A percentile compares a stretch with the other conserved stretches of the same genome.
phyloP scores from a whole-genome alignment of 2,329 filamentous ascomycete genomes.

The Reticulascus tulasneorum region DNA sequence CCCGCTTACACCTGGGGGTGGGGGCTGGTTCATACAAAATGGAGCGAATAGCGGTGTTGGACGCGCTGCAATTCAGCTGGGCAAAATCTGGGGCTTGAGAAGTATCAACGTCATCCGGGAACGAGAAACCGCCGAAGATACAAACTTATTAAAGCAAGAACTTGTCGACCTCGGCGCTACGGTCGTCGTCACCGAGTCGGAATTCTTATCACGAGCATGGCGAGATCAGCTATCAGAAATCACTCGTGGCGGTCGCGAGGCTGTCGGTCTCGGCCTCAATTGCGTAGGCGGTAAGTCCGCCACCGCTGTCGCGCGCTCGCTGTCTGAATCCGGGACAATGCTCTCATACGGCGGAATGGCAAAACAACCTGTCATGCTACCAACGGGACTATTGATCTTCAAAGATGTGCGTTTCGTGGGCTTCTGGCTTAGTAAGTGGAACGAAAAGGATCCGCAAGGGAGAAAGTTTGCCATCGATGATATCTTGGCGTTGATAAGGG shows the following conservation, averaged over 20 bases:
- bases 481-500: conserved; percentile 70
- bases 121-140: conserved; percentile 60
- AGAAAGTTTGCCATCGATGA: conserved; percentile 82
- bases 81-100: conserved; percentile 77
- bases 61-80: conserved; percentile 85
- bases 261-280: conserved; percentile 77
- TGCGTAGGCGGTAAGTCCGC: conserved; percentile 90
- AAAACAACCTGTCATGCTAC: conserved; percentile 76
- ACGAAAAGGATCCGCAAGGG: conserved; percentile 65
- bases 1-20: conserved; percentile 41
- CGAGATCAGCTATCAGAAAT: conserved; percentile 56
- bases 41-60: conserved; percentile 94
- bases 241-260: conserved; percentile 68
- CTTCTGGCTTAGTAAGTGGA: conserved; percentile 95
- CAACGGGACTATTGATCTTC: conserved; percentile 86
- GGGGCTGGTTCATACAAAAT: conserved; percentile 96
- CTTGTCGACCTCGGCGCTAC: conserved; percentile 52
- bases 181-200: conserved; percentile 52
- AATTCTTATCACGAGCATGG: conserved; percentile 58
- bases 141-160: conserved; percentile 53
- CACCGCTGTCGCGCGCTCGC: conserved; percentile 69
- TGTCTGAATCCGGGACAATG: conserved; percentile 66
- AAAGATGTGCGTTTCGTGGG: conserved; percentile 85
- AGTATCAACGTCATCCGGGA: conserved; percentile 87
- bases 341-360: conserved; percentile 97